Base-by-base conservation (phyloP, 225 moss, liverwort and hornwort species). In the Antitrichia curtipendula region DNA sequence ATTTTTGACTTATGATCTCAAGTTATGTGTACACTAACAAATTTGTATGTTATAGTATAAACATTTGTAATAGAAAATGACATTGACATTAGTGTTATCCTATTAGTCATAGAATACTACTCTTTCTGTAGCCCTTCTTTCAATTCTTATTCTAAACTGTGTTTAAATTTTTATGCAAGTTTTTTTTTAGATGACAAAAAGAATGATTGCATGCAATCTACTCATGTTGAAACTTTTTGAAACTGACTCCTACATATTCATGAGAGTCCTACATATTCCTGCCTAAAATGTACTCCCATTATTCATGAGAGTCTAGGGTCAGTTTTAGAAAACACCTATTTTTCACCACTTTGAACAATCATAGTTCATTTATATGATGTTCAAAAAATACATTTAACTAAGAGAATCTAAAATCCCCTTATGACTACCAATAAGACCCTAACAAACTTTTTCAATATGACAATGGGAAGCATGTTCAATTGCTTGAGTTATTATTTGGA, bases 171-270 rank as follows among this genome's bases (percentile, higher is more conserved):
- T 47, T 19, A 31, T 73, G 11, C 4, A 73, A 18, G 4, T 29
- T 45, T 43, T 28, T 29, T 7, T 13, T 23, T 32, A 4, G 41
- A 41, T 41, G 41, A 41, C 27, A 16, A 8, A 1, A 28, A 72
- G 9, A 43, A 29, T 28, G 16, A 10, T 45, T 73, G 19, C 17
- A 73, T 10, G 3, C 47, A 29, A 47, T 73, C 6, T 47, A 28
- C 19, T 18, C 11, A 7, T 0, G 20, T 49, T 32, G 7, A 49
- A 0, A 4, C 13, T 40, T 24, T 40, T 3, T 5, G 2, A 38
- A 69, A 8, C 0, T 0, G 0, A 40, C 8, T 1, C 2, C 0
- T 25, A 23, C 1, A 24, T 41, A 70, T 41, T 41, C 2, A 41
- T 70, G 25, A 70, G 16, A 20, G 11, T 43, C 0, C 0, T 25